Evolutionary conservation across 768 basidiomycete species (phyloP).

Genomic region (Leccinum barrowsii): DNA sequence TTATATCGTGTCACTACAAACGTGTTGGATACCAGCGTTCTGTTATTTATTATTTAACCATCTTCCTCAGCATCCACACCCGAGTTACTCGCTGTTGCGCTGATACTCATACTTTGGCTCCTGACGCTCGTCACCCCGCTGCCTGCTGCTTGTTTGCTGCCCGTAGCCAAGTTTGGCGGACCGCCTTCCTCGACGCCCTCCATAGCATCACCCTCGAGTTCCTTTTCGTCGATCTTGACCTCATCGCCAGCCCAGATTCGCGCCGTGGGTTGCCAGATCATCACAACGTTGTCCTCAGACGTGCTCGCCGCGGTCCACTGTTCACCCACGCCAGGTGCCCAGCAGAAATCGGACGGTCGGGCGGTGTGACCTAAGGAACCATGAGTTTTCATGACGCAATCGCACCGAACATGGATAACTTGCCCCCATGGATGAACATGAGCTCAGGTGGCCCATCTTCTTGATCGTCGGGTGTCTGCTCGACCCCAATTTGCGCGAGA

Average conservation of each 20-base stretch:
- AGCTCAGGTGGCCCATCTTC: constrained; percentile 98
- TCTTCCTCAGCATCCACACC: constrained; percentile 45
- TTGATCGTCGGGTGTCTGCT: constrained; percentile 97
- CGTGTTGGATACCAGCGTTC: constrained; percentile 9
- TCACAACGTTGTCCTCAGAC: constrained; percentile 96
- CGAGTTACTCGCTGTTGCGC: constrained; percentile 45
- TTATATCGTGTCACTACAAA: constrained; percentile 4
- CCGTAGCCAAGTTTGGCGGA: constrained; percentile 14
- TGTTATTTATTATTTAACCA: constrained; percentile 15
- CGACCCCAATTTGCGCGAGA: constrained; percentile 82
- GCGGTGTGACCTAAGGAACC: constrained; percentile 70
- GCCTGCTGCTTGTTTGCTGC: constrained; percentile 16
- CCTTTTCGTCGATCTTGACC: constrained; percentile 78
- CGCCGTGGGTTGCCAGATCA: constrained; percentile 97
- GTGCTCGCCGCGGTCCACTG: constrained; percentile 83
- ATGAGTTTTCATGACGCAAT: background rate
- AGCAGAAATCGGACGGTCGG: constrained; percentile 90
- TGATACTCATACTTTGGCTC: constrained; percentile 62
- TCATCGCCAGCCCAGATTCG: constrained; percentile 91
- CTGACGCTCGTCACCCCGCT: constrained; percentile 42
- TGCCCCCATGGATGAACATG: constrained; percentile 93
- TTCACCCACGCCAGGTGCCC: constrained; percentile 82
- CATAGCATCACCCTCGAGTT: constrained; percentile 80
- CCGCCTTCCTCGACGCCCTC: constrained; percentile 57
- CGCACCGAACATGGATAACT: constrained; percentile 19